Evolutionary conservation across 1,139 yeast genomes (phyloP).

Genomic region (Candida dubliniensis): DNA sequence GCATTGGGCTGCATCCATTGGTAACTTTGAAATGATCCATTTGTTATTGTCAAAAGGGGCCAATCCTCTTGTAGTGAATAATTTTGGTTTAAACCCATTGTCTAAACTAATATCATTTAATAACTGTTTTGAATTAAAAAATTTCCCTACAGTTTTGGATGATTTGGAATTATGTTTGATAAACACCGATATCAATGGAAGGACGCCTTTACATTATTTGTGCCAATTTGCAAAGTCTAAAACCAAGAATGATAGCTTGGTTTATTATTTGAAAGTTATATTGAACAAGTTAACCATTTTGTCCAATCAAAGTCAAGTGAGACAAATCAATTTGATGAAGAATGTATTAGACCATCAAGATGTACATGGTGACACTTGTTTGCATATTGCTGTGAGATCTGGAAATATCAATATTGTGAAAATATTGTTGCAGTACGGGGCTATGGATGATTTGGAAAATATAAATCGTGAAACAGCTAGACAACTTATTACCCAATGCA

Average conservation of each 20-base stretch:
- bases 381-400: conserved; percentile 59
- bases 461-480: conserved; percentile 43
- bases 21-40: conserved; percentile 70
- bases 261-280: conserved; percentile 40
- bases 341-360: conserved; percentile 71
- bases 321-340: conserved; percentile 47
- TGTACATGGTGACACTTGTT: conserved; percentile 65
- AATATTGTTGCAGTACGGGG: conserved; percentile 43
- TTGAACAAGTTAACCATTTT: conserved; percentile 38
- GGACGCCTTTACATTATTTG: conserved; percentile 73
- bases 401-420: conserved; percentile 41
- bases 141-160: conserved; percentile 70
- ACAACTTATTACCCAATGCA: conserved; percentile 26
- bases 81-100: conserved; percentile 79
- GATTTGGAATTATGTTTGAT: conserved; percentile 68
- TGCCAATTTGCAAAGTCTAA: conserved; percentile 59
- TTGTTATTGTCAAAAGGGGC: conserved; percentile 72
- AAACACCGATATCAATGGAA: conserved; percentile 69
- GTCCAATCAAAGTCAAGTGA: conserved; percentile 28
- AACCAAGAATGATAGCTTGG: conserved; percentile 46
- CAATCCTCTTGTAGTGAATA: conserved; percentile 70
- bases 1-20: conserved; percentile 97
- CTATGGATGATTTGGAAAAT: conserved; percentile 47
- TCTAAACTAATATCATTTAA: conserved; percentile 84
- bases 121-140: conserved; percentile 78